A percentile compares a stretch with the other conserved stretches of the same genome.
Evolutionary conservation across 192 early-diverging fungal genomes (phyloP).

Genomic region (Funneliformis geosporum): DNA sequence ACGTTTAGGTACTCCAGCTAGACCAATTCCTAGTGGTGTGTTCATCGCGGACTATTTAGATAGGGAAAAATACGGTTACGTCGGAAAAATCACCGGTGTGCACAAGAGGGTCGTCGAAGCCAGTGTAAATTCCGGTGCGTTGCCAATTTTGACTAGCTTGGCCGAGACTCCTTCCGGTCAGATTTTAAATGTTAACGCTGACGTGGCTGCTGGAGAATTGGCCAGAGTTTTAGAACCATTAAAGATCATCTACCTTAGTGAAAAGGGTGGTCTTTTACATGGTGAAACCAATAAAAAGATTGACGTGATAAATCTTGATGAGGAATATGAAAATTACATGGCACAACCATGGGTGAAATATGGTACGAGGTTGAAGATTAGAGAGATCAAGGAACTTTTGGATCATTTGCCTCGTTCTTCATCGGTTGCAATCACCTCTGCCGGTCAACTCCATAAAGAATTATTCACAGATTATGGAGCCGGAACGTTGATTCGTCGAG

Average conservation of each 20-base stretch:
- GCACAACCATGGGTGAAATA: conserved; percentile 97
- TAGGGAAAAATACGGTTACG: conserved; percentile 91
- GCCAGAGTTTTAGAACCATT: conserved; percentile 95
- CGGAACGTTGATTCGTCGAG: conserved; percentile 95
- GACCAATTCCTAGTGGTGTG: conserved; percentile 95
- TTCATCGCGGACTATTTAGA: conserved; percentile 97
- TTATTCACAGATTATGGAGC: conserved; percentile 98
- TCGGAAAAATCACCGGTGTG: conserved; percentile 88
- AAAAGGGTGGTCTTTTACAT: conserved; percentile 95
- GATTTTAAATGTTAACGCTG: conserved; percentile 98
- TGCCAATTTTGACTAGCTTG: conserved; percentile 94
- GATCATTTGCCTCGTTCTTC: conserved; percentile 95
- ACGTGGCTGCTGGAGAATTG: conserved; percentile 96
- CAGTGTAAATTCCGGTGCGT: conserved; percentile 88
- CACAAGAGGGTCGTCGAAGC: conserved; percentile 94
- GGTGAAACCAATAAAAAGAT: conserved; percentile 95
- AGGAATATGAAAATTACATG: conserved; percentile 95
- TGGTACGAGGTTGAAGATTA: conserved; percentile 97
- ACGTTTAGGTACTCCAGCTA: conserved; percentile 87
- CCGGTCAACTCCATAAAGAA: conserved; percentile 98
- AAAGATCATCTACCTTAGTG: conserved; percentile 97
- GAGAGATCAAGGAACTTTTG: conserved; percentile 95
- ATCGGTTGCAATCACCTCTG: conserved; percentile 98
- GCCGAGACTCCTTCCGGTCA: conserved; percentile 96
- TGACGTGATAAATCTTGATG: conserved; percentile 96